Evolutionary conservation across 495 filamentous ascomycete genomes (phyloP).

Genomic region (Aspergillus kassunensis): DNA sequence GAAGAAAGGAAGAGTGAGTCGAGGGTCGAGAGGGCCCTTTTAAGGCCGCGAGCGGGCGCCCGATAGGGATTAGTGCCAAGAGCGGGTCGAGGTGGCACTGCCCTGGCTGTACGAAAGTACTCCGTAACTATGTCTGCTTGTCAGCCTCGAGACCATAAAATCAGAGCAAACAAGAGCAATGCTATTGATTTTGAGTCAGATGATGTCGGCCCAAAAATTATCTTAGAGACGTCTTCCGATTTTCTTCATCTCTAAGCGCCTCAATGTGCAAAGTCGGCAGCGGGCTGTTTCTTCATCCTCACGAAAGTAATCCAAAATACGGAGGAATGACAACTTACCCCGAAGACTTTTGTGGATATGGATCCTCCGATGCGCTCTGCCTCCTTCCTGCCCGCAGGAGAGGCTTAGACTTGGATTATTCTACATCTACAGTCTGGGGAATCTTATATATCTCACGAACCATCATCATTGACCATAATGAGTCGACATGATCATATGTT

Average conservation of each 20-base stretch:
- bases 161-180: background rate
- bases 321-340: background rate
- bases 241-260: conserved; percentile 15
- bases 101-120: background rate
- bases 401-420: background rate
- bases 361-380: too few relatives aligned
- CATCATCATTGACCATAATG: conserved; percentile 6
- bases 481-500: conserved; percentile 8
- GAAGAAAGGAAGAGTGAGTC: background rate
- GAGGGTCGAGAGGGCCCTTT: background rate
- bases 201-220: conserved; percentile 18
- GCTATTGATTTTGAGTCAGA: conserved; percentile 1
- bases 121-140: background rate
- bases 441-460: background rate
- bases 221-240: conserved; percentile 18
- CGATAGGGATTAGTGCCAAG: background rate
- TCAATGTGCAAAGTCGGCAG: conserved; percentile 17
- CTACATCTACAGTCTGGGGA: background rate
- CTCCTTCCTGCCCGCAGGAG: background rate
- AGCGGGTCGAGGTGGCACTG: background rate
- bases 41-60: background rate
- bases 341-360: background rate
- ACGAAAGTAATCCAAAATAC: background rate
- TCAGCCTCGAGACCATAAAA: background rate
- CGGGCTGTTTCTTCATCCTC: conserved; percentile 17